Evolutionary conservation across 1,284 basidiomycete species (phyloP).

Genomic region (Marasmius tenuissimus): DNA sequence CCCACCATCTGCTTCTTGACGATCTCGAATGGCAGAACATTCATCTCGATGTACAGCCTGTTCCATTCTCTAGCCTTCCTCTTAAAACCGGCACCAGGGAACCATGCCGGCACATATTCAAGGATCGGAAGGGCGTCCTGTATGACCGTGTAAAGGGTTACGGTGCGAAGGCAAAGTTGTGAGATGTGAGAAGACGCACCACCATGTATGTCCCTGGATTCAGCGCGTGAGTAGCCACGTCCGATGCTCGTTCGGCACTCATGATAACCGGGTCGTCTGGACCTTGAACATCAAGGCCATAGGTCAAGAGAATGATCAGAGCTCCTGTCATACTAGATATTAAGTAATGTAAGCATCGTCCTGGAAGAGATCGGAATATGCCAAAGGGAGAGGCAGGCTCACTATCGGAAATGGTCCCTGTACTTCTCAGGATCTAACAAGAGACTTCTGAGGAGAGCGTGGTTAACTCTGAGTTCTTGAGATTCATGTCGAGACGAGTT

Average conservation of each 20-base stretch:
- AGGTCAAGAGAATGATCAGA: too few relatives aligned
- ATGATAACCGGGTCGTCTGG: background rate
- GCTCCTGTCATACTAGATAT: too few relatives aligned
- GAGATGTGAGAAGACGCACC: background rate
- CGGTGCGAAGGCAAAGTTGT: background rate
- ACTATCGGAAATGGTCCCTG: too few relatives aligned
- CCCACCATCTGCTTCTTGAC: background rate
- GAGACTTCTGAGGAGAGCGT: too few relatives aligned
- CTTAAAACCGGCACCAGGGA: background rate
- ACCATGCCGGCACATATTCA: background rate
- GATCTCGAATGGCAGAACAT: background rate
- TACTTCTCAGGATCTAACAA: too few relatives aligned
- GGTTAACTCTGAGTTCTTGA: too few relatives aligned
- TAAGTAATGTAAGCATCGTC: too few relatives aligned
- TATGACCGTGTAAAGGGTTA: background rate
- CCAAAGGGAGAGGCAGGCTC: too few relatives aligned
- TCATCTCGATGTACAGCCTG: background rate
- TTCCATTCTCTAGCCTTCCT: background rate
- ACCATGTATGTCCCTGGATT: background rate
- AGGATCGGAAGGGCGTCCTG: background rate
- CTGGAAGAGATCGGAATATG: too few relatives aligned
- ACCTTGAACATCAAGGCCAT: background rate
- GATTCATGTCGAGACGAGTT: background rate
- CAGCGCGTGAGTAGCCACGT: background rate
- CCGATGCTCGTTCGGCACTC: background rate